Base-by-base conservation (phyloP, 2,329 filamentous ascomycete species). In the Phoma herbarum region DNA sequence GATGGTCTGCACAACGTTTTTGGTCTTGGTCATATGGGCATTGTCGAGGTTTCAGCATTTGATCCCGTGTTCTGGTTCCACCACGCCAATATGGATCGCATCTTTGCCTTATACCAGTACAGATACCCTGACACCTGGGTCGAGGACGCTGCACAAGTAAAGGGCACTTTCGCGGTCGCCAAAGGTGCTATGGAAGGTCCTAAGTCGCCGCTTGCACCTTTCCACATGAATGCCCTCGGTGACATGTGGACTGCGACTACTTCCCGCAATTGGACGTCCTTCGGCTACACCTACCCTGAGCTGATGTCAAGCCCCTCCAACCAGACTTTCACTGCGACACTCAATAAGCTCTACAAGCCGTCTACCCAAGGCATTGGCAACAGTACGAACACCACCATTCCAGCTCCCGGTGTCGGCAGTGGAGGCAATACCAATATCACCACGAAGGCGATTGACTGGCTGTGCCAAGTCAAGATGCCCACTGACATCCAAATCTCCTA, bases 1-100 rank as follows among this genome's bases (percentile, higher is more conserved):
- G 72, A 74, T 52, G 67, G 69, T 10, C 54, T 75, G 18, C 73
- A 75, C 45, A 74, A 70, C 22, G 58, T 62, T 4, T 74, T 75
- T 28, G 71, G 72, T 1, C 53, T 73, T 9, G 88, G 89, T 1
- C 66, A 75, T 23, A 75, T 75, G 70, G 72, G 73, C 6, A 72
- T 74, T 18, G 57, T 69, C 4, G 71, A 73, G 41, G 64, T 68
- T 4, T 72, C 73, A 6, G 71, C 73, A 7, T 75, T 69, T 25
- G 73, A 75, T 50, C 70, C 73, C 0, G 57, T 73, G 1, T 75
- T 75, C 47, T 75, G 72, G 71, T 68, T 75, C 11, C 73, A 75
- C 57, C 73, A 75, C 29, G 39, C 45, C 7, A 59, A 59, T 7
- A 59, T 59, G 56, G 56, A 59, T 37, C 56, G 56, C 5, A 50